A percentile compares a stretch with the other conserved stretches of the same genome.
Conservation (phyloP, 192 early-diverging fungal genomes). For the Entomortierella parvispora region DNA sequence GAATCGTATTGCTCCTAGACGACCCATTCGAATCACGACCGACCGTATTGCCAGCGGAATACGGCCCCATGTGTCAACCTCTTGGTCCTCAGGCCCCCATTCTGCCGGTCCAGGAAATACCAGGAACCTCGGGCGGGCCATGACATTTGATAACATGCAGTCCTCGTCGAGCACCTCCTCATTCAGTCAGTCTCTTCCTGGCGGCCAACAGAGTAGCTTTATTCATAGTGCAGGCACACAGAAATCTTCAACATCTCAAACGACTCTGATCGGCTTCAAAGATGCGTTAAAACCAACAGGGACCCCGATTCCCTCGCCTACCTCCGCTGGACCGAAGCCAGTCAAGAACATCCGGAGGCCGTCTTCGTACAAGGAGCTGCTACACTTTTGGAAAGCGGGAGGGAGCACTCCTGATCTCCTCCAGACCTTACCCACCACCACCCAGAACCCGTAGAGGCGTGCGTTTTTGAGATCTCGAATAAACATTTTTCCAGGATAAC, state of each 20-base stretch:
- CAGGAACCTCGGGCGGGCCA: not conserved
- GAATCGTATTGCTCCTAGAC: not conserved
- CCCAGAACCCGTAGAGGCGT: not conserved
- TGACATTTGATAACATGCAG: not conserved
- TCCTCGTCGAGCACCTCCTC: not conserved
- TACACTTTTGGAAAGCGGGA: constrained; percentile 46
- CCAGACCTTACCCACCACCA: not conserved
- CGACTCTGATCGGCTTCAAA: not conserved
- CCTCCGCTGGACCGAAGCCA: not conserved
- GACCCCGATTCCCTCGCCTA: not conserved
- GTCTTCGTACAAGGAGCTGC: constrained; percentile 37
- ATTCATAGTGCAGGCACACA: not conserved
- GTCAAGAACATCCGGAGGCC: constrained; percentile 20
- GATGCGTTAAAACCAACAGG: not conserved
- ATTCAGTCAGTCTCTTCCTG: not conserved
- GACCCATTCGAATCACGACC: not conserved
- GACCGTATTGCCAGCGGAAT: not conserved
- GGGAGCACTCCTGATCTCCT: constrained; percentile 31
- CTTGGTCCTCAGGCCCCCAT: not conserved
- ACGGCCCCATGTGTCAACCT: not conserved
- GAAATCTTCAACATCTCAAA: not conserved
- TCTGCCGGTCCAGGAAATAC: not conserved
- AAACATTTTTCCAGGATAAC: too few relatives aligned
- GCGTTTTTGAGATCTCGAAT: too few relatives aligned
- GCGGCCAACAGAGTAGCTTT: not conserved